Evolutionary conservation across 2,329 filamentous ascomycete genomes (phyloP).

Genomic region (Curvularia eragrostidis): DNA sequence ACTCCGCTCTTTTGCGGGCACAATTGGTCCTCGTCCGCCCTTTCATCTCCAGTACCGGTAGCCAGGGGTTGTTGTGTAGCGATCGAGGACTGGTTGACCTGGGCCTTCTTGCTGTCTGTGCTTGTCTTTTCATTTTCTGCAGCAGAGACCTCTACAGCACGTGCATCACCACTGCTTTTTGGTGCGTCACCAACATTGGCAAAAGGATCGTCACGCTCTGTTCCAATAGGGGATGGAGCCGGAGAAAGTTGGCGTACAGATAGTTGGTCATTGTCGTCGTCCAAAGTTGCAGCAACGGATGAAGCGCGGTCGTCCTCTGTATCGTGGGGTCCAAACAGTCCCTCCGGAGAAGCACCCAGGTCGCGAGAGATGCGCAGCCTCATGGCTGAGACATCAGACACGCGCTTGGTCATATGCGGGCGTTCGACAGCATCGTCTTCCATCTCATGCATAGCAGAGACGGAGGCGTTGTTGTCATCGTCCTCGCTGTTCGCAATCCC

Average conservation of each 20-base stretch:
- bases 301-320: constrained; percentile 54
- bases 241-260: constrained; percentile 43
- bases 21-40: constrained; percentile 13
- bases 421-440: constrained; percentile 19
- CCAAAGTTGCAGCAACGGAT: constrained; percentile 62
- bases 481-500: constrained; percentile 53
- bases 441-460: constrained; percentile 62
- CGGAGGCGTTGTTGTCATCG: constrained; percentile 58
- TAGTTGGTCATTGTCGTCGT: constrained; percentile 61
- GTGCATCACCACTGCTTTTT: background rate
- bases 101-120: background rate
- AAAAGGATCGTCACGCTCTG: constrained; percentile 17
- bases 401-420: constrained; percentile 47
- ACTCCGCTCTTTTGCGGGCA: constrained; percentile 22
- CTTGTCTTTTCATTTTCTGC: constrained; percentile 1
- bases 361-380: constrained; percentile 30
- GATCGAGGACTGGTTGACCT: background rate
- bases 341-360: constrained; percentile 47
- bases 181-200: background rate
- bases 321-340: constrained; percentile 38
- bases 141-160: background rate
- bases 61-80: constrained; percentile 32
- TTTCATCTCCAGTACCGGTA: constrained; percentile 37
- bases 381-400: constrained; percentile 42
- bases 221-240: constrained; percentile 33